Percentiles rank a stretch among this genome's conserved stretches.
Conservation (phyloP, 345 rosid genomes). For the Clausena lansium region DNA sequence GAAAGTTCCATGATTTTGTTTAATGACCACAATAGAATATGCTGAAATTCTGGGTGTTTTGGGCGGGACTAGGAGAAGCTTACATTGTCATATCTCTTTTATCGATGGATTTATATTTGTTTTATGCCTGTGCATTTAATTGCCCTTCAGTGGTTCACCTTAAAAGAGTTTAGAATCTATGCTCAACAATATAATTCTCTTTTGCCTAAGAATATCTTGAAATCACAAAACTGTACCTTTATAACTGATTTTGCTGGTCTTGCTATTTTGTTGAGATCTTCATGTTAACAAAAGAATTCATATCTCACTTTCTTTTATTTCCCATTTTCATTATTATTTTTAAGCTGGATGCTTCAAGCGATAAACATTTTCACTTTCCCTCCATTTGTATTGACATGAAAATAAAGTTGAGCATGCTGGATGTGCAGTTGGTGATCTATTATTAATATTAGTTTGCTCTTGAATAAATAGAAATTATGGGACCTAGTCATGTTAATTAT, state of each 20-base stretch:
- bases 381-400: background rate
- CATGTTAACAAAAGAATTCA: background rate
- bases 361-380: too few relatives aligned
- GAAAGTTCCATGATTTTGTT: too few relatives aligned
- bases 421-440: background rate
- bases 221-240: background rate
- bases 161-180: too few relatives aligned
- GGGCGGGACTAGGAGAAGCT: too few relatives aligned
- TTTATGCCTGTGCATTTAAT: too few relatives aligned
- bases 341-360: background rate
- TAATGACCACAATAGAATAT: too few relatives aligned
- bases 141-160: too few relatives aligned
- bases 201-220: background rate
- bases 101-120: too few relatives aligned
- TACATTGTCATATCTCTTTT: too few relatives aligned
- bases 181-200: background rate
- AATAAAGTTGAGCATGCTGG: background rate
- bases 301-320: background rate
- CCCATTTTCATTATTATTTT: background rate
- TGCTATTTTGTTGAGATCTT: background rate
- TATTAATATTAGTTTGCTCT: background rate
- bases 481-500: background rate
- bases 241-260: background rate
- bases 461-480: background rate
- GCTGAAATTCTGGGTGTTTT: too few relatives aligned